These are phyloP conservation scores for Aspergillus conjunctus DNA, from an alignment of 495 filamentous ascomycete species.

Conservation along the genomic window DNA sequence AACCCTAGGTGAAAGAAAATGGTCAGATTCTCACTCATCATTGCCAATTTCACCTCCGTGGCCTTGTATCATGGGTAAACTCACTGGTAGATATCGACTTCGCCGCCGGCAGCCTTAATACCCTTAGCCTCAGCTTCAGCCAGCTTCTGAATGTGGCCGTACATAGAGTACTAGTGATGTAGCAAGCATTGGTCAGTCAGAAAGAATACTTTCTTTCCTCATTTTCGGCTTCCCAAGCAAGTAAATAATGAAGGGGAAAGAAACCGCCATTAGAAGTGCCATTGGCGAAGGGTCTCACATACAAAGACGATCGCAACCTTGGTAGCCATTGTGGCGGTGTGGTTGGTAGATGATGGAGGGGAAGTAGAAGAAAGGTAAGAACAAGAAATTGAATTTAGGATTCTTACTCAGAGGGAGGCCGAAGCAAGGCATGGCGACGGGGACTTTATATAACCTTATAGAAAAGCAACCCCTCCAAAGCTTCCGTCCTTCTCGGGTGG, in stretches of 20 bases:
- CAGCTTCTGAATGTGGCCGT: slow-evolving; percentile 84
- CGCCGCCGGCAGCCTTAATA: slow-evolving; percentile 84
- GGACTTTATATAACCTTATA: not conserved
- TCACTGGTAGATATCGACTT: slow-evolving; percentile 79
- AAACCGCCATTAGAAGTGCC: not conserved
- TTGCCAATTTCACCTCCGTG: not conserved
- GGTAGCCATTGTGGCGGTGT: slow-evolving; percentile 74
- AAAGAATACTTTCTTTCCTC: not conserved
- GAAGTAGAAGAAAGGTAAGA: slow-evolving; percentile 9
- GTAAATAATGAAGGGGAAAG: not conserved
- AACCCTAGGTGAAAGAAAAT: slow-evolving; percentile 51
- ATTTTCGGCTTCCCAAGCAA: not conserved
- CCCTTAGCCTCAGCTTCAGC: slow-evolving; percentile 90
- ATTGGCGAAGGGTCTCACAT: slow-evolving; percentile 39
- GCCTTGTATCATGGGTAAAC: slow-evolving; percentile 23
- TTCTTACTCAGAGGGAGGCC: not conserved
- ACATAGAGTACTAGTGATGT: slow-evolving; percentile 85
- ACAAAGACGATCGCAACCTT: slow-evolving; percentile 91
- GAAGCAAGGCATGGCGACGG: not conserved
- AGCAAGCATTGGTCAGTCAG: slow-evolving; percentile 17
- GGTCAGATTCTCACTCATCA: not conserved
- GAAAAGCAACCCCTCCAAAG: not conserved
- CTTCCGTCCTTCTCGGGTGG: not conserved
- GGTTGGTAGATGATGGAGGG: not conserved
- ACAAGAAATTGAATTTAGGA: not conserved